These are phyloP conservation scores for Mrakia blollopis DNA, from an alignment of 768 basidiomycete genomes.

Conservation along the genomic window DNA sequence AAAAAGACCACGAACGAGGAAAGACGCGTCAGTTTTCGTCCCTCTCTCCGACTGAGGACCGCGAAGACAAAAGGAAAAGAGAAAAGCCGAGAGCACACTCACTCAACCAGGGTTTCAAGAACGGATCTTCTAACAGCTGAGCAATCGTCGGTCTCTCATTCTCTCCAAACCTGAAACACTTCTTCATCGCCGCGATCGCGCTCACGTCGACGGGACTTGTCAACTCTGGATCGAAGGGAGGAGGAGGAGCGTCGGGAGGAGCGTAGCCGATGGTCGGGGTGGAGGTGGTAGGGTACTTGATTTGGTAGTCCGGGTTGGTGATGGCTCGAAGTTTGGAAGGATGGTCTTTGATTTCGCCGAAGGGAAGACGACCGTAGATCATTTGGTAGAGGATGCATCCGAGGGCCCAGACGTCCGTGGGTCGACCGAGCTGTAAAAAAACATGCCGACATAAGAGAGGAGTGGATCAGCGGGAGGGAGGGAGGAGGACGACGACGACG, in stretches of 20 bases:
- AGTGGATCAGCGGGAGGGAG: conserved; percentile 9
- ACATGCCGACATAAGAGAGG: background rate
- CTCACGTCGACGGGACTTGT: conserved; percentile 63
- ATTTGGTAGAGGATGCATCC: conserved; percentile 98
- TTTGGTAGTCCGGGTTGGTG: conserved; percentile 66
- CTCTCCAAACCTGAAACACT: conserved; percentile 69
- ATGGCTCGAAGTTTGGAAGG: conserved; percentile 90
- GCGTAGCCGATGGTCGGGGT: conserved; percentile 8
- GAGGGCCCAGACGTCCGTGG: conserved; percentile 95
- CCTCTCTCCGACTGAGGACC: background rate
- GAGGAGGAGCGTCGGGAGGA: conserved; percentile 49
- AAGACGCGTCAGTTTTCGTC: background rate
- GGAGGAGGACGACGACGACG: background rate
- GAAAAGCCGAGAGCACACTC: too few species aligned
- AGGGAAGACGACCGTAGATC: conserved; percentile 91
- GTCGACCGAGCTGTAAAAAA: conserved; percentile 60
- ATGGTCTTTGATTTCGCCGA: conserved; percentile 64
- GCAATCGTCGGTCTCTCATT: conserved; percentile 85
- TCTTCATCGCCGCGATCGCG: conserved; percentile 76
- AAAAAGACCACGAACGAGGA: background rate
- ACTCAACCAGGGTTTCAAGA: conserved; percentile 51
- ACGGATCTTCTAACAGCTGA: conserved; percentile 72
- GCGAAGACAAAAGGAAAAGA: background rate
- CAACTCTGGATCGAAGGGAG: conserved; percentile 60
- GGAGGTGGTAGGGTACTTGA: conserved; percentile 63